Conservation (phyloP, 2,329 filamentous ascomycete species). For the Scleromitrula shiraiana region DNA sequence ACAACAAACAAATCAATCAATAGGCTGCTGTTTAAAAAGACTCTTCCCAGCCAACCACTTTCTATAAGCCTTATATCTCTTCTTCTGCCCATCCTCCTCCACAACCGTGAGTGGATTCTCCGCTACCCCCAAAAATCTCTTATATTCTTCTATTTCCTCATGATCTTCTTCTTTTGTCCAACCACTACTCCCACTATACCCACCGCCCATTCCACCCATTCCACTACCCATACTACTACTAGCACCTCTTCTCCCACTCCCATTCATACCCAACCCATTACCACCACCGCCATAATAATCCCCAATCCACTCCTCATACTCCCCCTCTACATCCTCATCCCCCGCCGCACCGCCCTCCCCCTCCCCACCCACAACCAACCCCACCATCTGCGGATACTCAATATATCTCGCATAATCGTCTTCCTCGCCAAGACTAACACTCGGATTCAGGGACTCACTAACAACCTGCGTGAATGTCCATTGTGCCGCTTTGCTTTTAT, state of each 20-base stretch:
- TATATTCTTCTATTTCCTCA: slow-evolving; percentile 62
- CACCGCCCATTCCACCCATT: slow-evolving; percentile 3
- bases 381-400: slow-evolving; percentile 78
- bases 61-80: slow-evolving; percentile 91
- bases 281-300: slow-evolving; percentile 44
- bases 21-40: slow-evolving; percentile 83
- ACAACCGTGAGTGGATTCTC: slow-evolving; percentile 83
- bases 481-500: slow-evolving; percentile 76
- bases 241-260: slow-evolving; percentile 55
- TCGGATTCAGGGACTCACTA: slow-evolving; percentile 76
- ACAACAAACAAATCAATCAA: slow-evolving; percentile 30
- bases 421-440: slow-evolving; percentile 66
- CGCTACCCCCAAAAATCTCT: slow-evolving; percentile 65
- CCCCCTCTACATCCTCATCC: slow-evolving; percentile 52
- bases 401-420: slow-evolving; percentile 87
- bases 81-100: slow-evolving; percentile 80
- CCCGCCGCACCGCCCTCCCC: slow-evolving; percentile 40
- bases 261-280: slow-evolving; percentile 50
- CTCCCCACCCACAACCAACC: slow-evolving; percentile 68
- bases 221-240: too few relatives aligned
- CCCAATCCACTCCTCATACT: slow-evolving; percentile 70
- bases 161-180: slow-evolving; percentile 13
- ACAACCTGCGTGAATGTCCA: slow-evolving; percentile 86
- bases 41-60: slow-evolving; percentile 95
- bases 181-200: slow-evolving; percentile 1